Evolutionary conservation across 129 eudicot genomes (phyloP).

Genomic region (Cynara cardunculus): DNA sequence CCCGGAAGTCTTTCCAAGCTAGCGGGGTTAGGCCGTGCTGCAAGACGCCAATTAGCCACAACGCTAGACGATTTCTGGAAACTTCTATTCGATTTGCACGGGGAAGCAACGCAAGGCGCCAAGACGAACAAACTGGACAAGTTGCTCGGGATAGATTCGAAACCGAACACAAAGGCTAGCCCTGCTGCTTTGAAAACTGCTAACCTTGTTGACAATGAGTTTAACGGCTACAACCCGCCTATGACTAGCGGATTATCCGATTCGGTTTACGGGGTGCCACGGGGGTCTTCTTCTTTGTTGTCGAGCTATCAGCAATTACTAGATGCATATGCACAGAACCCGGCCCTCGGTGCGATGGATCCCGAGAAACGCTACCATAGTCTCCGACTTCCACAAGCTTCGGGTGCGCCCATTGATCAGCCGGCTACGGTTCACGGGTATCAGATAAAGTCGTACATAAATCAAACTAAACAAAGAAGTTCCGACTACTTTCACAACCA

Average conservation of each 20-base stretch:
- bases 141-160: constrained; percentile 57
- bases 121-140: constrained; percentile 60
- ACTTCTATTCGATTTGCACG: constrained; percentile 87
- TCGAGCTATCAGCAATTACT: constrained; percentile 48
- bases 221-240: constrained; percentile 15
- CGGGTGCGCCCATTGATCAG: constrained; percentile 50
- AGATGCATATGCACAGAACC: constrained; percentile 50
- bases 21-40: constrained; percentile 93
- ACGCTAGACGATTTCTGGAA: constrained; percentile 93
- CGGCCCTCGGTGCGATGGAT: constrained; percentile 44
- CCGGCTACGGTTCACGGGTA: constrained; percentile 90
- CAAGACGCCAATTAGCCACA: constrained; percentile 75
- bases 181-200: constrained; percentile 24
- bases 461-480: constrained; percentile 38
- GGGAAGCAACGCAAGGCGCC: constrained; percentile 68
- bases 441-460: constrained; percentile 51
- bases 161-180: constrained; percentile 43
- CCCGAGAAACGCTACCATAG: constrained; percentile 87
- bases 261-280: constrained; percentile 50
- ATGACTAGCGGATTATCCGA: constrained; percentile 31
- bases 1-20: constrained; percentile 81
- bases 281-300: constrained; percentile 48
- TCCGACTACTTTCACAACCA: constrained; percentile 16
- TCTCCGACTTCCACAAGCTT: constrained; percentile 56
- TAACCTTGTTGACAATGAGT: constrained; percentile 21